phyloP scores from a whole-genome alignment of 768 basidiomycete genomes.

The Infundibulicybe gibba region DNA sequence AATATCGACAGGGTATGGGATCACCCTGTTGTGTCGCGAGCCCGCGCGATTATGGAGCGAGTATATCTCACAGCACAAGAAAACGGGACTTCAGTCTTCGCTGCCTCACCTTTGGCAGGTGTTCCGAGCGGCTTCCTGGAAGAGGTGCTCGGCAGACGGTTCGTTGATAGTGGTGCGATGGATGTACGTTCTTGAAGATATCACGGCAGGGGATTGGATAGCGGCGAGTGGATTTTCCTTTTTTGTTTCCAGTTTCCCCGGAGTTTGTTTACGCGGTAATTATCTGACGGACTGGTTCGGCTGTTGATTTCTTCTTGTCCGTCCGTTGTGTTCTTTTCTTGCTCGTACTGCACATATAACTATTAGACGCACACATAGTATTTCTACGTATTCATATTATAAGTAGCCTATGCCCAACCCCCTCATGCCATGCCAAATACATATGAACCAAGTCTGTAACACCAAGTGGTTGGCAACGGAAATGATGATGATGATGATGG shows the following conservation, averaged over 20 bases:
- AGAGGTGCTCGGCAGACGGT: constrained; percentile 44
- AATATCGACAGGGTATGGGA: constrained; percentile 51
- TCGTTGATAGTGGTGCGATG: constrained; percentile 24
- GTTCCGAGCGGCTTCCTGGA: constrained; percentile 62
- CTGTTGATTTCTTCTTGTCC: constrained; percentile 11
- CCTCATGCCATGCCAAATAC: not conserved
- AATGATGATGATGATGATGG: not conserved
- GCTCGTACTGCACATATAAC: constrained; percentile 7
- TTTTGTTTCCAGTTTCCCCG: not conserved
- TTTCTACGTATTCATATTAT: constrained; percentile 5
- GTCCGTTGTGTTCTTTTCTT: constrained; percentile 4
- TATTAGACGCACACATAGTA: not conserved
- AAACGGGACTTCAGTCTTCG: constrained; percentile 40
- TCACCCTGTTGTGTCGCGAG: constrained; percentile 63
- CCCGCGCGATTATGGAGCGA: constrained; percentile 60
- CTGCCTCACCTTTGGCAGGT: constrained; percentile 58
- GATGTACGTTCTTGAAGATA: constrained; percentile 33
- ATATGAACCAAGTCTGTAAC: not conserved
- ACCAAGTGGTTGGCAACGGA: not conserved
- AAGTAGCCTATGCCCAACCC: constrained; percentile 5
- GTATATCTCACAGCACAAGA: constrained; percentile 30
- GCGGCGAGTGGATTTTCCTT: not conserved
- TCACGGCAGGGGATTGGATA: not conserved
- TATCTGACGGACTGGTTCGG: constrained; percentile 6
- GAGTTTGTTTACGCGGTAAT: too few relatives aligned